These are phyloP conservation scores for Syzygium jambos DNA, from an alignment of 345 rosid genomes.

Conservation along the genomic window DNA sequence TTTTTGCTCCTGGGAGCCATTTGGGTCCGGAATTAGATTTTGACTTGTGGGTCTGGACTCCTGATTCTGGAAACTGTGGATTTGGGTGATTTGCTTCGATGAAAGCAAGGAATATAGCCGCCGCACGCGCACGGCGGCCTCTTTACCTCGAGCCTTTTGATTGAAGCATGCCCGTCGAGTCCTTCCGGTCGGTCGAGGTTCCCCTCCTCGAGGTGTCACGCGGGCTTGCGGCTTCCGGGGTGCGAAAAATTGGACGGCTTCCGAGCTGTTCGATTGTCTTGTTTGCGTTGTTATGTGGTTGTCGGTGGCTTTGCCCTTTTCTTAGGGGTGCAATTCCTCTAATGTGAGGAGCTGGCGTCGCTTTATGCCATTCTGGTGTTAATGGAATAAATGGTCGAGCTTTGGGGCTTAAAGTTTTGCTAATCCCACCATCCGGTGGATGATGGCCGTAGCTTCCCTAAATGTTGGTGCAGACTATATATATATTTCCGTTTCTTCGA, in stretches of 20 bases:
- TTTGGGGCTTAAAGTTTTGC: background rate
- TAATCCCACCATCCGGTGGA: background rate
- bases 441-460: background rate
- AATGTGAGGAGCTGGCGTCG: background rate
- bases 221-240: background rate
- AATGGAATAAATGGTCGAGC: background rate
- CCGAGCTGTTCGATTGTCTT: background rate
- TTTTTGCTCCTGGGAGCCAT: background rate
- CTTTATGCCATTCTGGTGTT: background rate
- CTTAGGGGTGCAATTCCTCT: background rate
- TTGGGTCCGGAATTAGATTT: background rate
- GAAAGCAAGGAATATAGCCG: background rate
- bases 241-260: background rate
- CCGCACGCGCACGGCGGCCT: background rate
- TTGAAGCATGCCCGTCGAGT: background rate
- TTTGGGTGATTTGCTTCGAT: background rate
- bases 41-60: background rate
- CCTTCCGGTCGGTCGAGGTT: background rate
- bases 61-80: conserved; percentile 16
- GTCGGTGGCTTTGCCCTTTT: background rate
- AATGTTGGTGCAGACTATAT: background rate
- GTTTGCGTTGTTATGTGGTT: background rate
- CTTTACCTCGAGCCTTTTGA: background rate
- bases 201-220: background rate
- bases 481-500: background rate